Evolutionary conservation across 176 grass and related monocot species (phyloP).

Genomic region (Oryza rufipogon): DNA sequence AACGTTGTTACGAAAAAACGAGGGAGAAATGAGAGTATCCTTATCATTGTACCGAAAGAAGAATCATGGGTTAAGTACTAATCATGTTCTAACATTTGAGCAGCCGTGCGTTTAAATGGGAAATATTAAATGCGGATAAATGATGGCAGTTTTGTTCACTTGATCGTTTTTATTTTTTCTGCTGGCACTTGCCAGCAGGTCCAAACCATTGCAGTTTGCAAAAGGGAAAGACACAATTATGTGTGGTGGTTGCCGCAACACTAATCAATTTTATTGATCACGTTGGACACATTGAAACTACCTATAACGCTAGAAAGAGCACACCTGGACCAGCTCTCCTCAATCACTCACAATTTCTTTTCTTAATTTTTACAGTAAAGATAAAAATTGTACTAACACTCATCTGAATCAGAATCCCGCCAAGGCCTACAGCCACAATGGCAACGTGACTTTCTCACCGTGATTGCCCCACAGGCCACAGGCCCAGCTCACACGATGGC

Average conservation of each 20-base stretch:
- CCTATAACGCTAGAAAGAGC: neutral
- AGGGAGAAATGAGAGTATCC: no score
- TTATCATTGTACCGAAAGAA: no score
- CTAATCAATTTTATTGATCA: conserved; percentile 13
- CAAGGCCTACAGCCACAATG: conserved; percentile 25
- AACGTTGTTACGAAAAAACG: no score
- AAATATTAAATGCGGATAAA: conserved; percentile 4
- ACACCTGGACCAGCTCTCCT: neutral
- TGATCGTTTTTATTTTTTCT: neutral
- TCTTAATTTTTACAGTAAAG: neutral
- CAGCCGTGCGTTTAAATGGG: neutral
- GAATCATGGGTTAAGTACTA: neutral
- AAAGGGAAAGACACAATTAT: neutral
- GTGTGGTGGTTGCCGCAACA: neutral
- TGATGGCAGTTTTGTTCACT: neutral
- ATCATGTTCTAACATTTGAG: neutral
- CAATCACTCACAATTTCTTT: neutral
- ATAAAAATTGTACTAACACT: neutral
- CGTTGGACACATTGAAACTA: neutral
- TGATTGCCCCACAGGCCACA: neutral
- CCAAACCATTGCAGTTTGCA: neutral
- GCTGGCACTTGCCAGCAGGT: neutral
- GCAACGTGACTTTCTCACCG: conserved; percentile 1
- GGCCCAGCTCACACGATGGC: conserved; percentile 1
- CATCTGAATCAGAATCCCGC: conserved; percentile 23